phyloP scores from a whole-genome alignment of 2,329 filamentous ascomycete genomes.

The Meredithiella fracta region DNA sequence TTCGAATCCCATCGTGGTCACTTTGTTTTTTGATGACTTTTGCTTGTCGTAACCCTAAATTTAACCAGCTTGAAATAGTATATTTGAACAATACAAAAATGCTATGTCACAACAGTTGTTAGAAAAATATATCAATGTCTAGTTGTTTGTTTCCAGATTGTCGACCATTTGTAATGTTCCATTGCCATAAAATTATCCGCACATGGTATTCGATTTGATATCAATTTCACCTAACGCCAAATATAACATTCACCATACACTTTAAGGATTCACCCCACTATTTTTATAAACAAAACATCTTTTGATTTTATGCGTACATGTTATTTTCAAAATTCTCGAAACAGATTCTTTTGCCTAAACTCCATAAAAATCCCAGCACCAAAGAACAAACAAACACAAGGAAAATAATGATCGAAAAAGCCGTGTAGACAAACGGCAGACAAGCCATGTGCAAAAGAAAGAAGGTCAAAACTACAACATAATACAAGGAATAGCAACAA shows the following conservation, averaged over 20 bases:
- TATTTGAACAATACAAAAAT: too few relatives aligned
- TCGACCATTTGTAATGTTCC: too few relatives aligned
- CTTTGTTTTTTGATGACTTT: not conserved
- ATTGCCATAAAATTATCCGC: too few relatives aligned
- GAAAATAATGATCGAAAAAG: slow-evolving; percentile 8
- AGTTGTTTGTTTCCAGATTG: too few relatives aligned
- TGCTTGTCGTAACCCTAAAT: too few relatives aligned
- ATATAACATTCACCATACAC: too few relatives aligned
- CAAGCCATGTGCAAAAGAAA: not conserved
- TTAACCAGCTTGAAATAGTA: too few relatives aligned
- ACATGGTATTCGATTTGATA: too few relatives aligned
- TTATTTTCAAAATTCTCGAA: slow-evolving; percentile 10
- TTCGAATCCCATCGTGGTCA: slow-evolving; percentile 14
- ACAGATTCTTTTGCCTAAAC: slow-evolving; percentile 15
- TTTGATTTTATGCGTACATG: slow-evolving; percentile 1
- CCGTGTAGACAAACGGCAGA: not conserved
- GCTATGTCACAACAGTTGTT: too few relatives aligned
- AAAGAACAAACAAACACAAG: slow-evolving; percentile 10
- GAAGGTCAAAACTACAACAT: slow-evolving; percentile 1
- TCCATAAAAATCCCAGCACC: slow-evolving; percentile 15
- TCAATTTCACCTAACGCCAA: too few relatives aligned
- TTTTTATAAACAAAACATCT: not conserved
- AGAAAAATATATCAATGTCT: too few relatives aligned
- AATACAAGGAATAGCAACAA: not conserved
- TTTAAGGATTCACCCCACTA: too few relatives aligned